Percentiles rank a stretch among this genome's conserved stretches.
phyloP scores from a whole-genome alignment of 805 yeast genomes.

The Saccharomycopsis babjevae region DNA sequence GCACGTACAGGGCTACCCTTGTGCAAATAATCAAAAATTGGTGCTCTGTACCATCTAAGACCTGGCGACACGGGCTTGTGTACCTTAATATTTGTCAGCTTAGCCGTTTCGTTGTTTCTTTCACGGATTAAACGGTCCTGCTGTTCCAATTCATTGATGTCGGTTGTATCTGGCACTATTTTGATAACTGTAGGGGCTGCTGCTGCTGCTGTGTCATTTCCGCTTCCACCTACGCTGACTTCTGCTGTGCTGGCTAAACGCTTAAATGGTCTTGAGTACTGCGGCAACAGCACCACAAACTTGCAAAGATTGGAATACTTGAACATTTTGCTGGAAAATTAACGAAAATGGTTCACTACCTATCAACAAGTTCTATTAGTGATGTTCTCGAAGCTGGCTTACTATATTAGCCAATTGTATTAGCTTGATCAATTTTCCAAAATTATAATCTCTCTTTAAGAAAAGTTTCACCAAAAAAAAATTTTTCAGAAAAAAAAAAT shows the following conservation, averaged over 20 bases:
- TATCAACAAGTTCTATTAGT: no score
- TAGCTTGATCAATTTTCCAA: no score
- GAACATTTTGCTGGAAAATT: background rate
- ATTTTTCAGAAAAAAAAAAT: background rate
- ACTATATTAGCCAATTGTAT: no score
- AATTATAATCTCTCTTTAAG: no score
- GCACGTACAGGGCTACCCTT: constrained; percentile 73
- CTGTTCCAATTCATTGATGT: constrained; percentile 62
- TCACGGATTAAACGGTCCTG: constrained; percentile 65
- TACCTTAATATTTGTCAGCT: constrained; percentile 60
- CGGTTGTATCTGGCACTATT: constrained; percentile 34
- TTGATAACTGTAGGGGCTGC: constrained; percentile 20
- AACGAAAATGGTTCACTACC: background rate
- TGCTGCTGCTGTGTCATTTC: background rate
- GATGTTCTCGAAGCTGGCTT: no score
- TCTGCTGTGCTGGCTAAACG: background rate
- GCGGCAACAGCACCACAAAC: background rate
- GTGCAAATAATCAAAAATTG: constrained; percentile 78
- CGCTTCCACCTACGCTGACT: background rate
- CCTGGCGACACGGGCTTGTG: constrained; percentile 82
- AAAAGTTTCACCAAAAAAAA: background rate
- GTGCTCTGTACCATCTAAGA: constrained; percentile 78
- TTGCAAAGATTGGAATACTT: background rate
- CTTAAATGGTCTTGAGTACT: background rate
- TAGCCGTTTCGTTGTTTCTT: constrained; percentile 64